phyloP scores from a whole-genome alignment of 177 flowering plant species.

The Vitis hybrid region DNA sequence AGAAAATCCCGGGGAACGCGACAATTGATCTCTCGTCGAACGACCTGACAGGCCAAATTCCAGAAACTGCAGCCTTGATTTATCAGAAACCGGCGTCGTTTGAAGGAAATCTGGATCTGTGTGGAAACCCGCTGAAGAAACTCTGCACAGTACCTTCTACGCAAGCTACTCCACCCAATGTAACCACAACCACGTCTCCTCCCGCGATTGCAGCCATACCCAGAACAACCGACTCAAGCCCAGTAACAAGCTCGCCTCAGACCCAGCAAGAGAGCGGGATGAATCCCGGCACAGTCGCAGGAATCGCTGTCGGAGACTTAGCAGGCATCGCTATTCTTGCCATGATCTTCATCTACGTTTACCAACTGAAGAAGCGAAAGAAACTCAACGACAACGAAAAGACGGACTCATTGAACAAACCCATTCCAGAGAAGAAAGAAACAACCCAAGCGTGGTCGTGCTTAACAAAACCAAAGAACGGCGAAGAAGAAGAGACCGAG shows the following conservation, averaged over 20 bases:
- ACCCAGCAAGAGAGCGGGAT: conserved; percentile 27
- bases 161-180: conserved; percentile 48
- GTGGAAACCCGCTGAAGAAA: conserved; percentile 73
- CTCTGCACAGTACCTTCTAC: conserved; percentile 69
- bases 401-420: not conserved
- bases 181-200: conserved; percentile 37
- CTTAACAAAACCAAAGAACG: not conserved
- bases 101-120: conserved; percentile 60
- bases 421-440: conserved; percentile 12
- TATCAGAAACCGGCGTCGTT: conserved; percentile 54
- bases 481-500: conserved; percentile 25
- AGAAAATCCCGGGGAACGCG: conserved; percentile 48
- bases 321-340: conserved; percentile 48
- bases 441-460: conserved; percentile 29
- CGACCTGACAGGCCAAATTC: conserved; percentile 72
- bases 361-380: conserved; percentile 35
- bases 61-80: conserved; percentile 35
- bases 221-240: conserved; percentile 27
- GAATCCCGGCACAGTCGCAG: conserved; percentile 58
- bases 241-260: conserved; percentile 22
- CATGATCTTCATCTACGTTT: conserved; percentile 36
- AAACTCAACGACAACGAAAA: not conserved
- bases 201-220: conserved; percentile 88
- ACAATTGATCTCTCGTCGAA: conserved; percentile 81
- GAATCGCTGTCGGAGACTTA: conserved; percentile 59